Evolutionary conservation across 768 basidiomycete genomes (phyloP), one percentile per base, ranked within the genome.

Genomic region (Clitopilus passeckerianus): DNA sequence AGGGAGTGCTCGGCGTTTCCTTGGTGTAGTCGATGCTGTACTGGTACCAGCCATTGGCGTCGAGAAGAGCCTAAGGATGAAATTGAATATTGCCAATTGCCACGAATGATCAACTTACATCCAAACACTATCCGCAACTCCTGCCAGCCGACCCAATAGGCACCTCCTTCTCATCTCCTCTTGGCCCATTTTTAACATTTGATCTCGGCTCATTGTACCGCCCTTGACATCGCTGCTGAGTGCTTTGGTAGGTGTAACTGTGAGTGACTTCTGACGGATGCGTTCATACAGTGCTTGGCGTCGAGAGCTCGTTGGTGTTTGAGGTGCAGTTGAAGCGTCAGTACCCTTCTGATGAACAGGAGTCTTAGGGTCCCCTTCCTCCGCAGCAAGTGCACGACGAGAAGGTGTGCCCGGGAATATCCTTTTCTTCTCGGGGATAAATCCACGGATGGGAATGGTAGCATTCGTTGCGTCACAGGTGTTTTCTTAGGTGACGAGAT

Each of bases 111-210:
- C 59, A n/a, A 74, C 86, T 70, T 62, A 90, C 92, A 93, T 92
- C 90, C 91, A 93, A 16, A 89, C 82, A 63, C 91, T 89, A 67
- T 94, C 91, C n/a, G 92, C 92, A 27, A 94, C 83, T 9, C 88
- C 87, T 24, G 81, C 80, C 6, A 94, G 80, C 18, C 92, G 84
- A 54, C 91, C 91, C 7, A 94, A 77, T 30, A 93, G 70, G 63
- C 88, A 91, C 35, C 91, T 78, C 59, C 88, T 80, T 60, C 90
- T 80, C 74, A 89, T 81, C 68, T 90, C 91, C 59, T 92, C 90
- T 67, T 91, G 90, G 43, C 86, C 78, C 58, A 92, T 74, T 71
- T 86, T 88, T 44, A 86, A 70, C 61, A 91, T 76, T 63, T 89
- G 82, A 57, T 90, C 89, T 60, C 79, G 83, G 44, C 82, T 83